These are phyloP conservation scores for Raphidocelis subcapitata DNA, from an alignment of 139 green algal genomes.

Conservation along the genomic window DNA sequence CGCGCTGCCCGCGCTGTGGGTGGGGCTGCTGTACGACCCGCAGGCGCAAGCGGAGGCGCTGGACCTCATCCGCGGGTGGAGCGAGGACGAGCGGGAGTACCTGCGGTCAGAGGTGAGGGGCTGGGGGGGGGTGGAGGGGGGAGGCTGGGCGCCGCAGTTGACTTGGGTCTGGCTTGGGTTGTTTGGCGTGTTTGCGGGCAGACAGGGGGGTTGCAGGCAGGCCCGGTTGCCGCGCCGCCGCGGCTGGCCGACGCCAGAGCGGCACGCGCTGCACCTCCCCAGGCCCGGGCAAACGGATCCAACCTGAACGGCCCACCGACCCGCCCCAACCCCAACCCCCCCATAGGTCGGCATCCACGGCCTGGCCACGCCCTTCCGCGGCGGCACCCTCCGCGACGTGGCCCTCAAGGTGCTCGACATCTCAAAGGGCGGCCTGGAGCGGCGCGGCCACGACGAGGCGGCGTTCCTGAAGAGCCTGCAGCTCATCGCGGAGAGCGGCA, in stretches of 20 bases:
- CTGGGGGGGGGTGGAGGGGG: no score
- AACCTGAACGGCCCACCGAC: not conserved
- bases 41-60: constrained; percentile 61
- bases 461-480: constrained; percentile 80
- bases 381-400: constrained; percentile 82
- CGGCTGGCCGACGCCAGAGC: no score
- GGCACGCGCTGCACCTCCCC: no score
- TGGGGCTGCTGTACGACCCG: constrained; percentile 94
- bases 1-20: constrained; percentile 91
- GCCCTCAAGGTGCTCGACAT: constrained; percentile 66
- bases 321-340: not conserved
- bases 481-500: constrained; percentile 66
- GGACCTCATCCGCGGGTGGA: constrained; percentile 84
- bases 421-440: constrained; percentile 73
- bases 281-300: no score
- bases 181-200: no score
- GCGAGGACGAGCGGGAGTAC: constrained; percentile 70
- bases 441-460: constrained; percentile 79
- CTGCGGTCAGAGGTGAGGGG: no score
- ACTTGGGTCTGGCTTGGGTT: not conserved
- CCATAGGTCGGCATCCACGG: constrained; percentile 57
- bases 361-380: constrained; percentile 89
- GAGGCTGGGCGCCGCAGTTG: constrained; percentile 43
- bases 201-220: no score
- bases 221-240: no score